phyloP scores from a whole-genome alignment of 768 basidiomycete genomes.

The Rhodocollybia butyracea region DNA sequence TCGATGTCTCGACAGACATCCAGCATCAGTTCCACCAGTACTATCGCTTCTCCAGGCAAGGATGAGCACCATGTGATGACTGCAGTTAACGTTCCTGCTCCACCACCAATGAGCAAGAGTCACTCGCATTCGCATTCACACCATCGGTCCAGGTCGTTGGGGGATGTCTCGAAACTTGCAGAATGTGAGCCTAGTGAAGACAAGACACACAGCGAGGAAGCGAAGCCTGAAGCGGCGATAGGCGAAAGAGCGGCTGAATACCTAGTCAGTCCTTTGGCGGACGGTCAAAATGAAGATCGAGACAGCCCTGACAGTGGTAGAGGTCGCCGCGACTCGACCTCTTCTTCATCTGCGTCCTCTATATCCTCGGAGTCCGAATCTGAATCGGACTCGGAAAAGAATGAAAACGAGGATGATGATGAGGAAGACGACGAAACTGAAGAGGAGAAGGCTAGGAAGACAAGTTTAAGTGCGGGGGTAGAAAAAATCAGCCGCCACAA shows the following conservation, averaged over 20 bases:
- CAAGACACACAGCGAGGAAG: background rate
- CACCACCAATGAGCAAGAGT: constrained; percentile 24
- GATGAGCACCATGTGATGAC: constrained; percentile 27
- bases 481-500: constrained; percentile 34
- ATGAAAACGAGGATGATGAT: constrained; percentile 10
- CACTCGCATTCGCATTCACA: constrained; percentile 24
- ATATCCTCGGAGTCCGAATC: background rate
- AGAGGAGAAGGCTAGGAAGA: constrained; percentile 20
- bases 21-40: background rate
- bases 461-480: constrained; percentile 29
- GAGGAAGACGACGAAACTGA: constrained; percentile 10
- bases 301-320: background rate
- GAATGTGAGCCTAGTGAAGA: background rate
- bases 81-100: constrained; percentile 33
- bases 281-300: background rate
- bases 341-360: constrained; percentile 7
- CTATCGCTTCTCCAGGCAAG: constrained; percentile 1
- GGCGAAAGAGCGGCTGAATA: background rate
- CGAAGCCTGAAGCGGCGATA: background rate
- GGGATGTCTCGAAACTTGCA: constrained; percentile 7
- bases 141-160: constrained; percentile 16
- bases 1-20: constrained; percentile 10
- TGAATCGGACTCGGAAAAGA: constrained; percentile 9
- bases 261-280: too few species aligned
- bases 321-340: background rate